Evolutionary conservation across 352 stramenopile genomes (phyloP).

Genomic region (Aphanomyces astaci): DNA sequence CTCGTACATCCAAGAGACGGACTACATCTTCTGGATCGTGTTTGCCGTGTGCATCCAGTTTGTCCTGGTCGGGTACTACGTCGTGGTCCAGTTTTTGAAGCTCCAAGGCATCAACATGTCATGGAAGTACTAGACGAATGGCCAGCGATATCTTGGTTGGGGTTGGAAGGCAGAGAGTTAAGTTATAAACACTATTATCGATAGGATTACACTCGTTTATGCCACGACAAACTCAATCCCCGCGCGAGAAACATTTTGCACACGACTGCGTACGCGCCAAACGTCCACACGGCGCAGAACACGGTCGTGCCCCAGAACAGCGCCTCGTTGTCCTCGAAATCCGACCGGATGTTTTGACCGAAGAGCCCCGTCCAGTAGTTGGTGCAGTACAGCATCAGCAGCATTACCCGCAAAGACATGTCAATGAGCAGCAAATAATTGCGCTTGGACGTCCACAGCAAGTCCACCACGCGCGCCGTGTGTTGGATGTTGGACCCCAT

Average conservation of each 20-base stretch:
- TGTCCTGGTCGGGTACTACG: conserved; percentile 31
- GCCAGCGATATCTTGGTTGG: no score
- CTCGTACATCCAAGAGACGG: conserved; percentile 36
- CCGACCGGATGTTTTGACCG: not conserved
- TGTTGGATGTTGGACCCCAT: not conserved
- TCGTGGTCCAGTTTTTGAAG: not conserved
- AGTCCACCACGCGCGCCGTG: not conserved
- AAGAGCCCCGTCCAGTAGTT: not conserved
- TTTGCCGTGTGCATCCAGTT: conserved; percentile 33
- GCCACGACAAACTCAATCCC: not conserved
- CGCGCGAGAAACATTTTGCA: not conserved
- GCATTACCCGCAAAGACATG: not conserved
- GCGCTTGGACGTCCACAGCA: not conserved
- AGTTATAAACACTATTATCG: no score
- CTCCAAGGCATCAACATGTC: not conserved
- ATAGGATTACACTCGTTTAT: not conserved
- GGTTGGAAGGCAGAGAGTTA: no score
- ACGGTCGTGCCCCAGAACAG: not conserved
- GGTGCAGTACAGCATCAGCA: not conserved
- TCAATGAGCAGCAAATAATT: not conserved
- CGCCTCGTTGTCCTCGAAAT: not conserved
- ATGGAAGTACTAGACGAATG: not conserved
- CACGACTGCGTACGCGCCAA: not conserved
- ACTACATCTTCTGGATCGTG: conserved; percentile 56
- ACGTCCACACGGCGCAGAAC: not conserved